Percentiles rank a stretch among this genome's conserved stretches.
These are phyloP conservation scores for Leccinellum albellum DNA, from an alignment of 768 basidiomycete species.

Conservation along the genomic window DNA sequence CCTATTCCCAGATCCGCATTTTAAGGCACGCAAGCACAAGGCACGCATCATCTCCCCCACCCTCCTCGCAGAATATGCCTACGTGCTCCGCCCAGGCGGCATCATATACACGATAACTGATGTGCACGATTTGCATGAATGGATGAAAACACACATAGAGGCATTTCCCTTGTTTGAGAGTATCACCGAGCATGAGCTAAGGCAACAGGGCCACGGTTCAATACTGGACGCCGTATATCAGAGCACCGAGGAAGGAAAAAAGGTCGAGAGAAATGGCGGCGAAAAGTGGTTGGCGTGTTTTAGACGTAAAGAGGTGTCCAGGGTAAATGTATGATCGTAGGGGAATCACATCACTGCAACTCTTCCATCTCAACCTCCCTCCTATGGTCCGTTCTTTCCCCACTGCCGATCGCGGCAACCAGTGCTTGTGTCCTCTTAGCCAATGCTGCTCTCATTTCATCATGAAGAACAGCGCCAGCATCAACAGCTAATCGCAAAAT, in stretches of 20 bases:
- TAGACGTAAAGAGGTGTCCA: slow-evolving; percentile 46
- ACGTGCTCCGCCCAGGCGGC: slow-evolving; percentile 87
- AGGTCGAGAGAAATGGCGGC: slow-evolving; percentile 88
- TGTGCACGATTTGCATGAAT: slow-evolving; percentile 87
- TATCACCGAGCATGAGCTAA: slow-evolving; percentile 70
- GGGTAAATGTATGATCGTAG: slow-evolving; percentile 9
- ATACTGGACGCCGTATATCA: slow-evolving; percentile 80
- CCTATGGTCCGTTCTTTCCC: slow-evolving; percentile 30
- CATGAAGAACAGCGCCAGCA: slow-evolving; percentile 71
- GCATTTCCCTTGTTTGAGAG: slow-evolving; percentile 84
- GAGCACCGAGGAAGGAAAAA: slow-evolving; percentile 94
- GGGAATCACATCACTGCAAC: slow-evolving; percentile 28
- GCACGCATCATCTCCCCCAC: slow-evolving; percentile 97
- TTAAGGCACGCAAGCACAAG: slow-evolving; percentile 97
- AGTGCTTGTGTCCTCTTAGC: slow-evolving; percentile 58
- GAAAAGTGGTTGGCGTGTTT: slow-evolving; percentile 94
- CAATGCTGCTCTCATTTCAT: slow-evolving; percentile 79
- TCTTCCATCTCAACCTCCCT: slow-evolving; percentile 38
- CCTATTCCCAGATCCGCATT: slow-evolving; percentile 98
- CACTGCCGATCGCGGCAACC: slow-evolving; percentile 57
- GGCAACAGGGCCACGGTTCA: slow-evolving; percentile 69
- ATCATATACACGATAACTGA: slow-evolving; percentile 98
- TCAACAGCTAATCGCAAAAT: slow-evolving; percentile 76
- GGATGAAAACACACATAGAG: slow-evolving; percentile 91
- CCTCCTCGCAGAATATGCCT: slow-evolving; percentile 96